These are phyloP conservation scores for Solanum appendiculatum DNA, from an alignment of 257 asterid species.

Conservation along the genomic window DNA sequence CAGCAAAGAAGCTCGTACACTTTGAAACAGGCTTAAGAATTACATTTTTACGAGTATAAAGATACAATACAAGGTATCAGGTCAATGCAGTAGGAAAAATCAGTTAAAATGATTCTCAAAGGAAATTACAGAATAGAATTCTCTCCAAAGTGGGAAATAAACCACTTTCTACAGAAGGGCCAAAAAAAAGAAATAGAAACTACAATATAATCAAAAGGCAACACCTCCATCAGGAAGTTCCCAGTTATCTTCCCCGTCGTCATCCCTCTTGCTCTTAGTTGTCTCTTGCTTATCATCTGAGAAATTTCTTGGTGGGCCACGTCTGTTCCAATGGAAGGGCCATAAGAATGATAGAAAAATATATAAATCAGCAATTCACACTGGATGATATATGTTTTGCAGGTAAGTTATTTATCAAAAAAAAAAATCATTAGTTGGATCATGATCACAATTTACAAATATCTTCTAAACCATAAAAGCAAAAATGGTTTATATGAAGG, in stretches of 20 bases:
- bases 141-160: not conserved
- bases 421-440: not conserved
- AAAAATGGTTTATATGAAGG: not conserved
- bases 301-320: constrained; percentile 9
- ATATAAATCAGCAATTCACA: not conserved
- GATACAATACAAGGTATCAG: not conserved
- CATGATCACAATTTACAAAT: not conserved
- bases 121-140: not conserved
- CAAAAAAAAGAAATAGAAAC: not conserved
- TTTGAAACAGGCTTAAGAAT: not conserved
- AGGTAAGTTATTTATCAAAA: not conserved
- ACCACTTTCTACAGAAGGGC: not conserved
- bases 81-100: not conserved
- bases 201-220: constrained; percentile 25
- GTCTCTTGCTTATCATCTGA: constrained; percentile 29
- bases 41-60: not conserved
- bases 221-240: constrained; percentile 48
- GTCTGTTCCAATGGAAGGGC: not conserved
- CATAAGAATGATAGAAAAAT: not conserved
- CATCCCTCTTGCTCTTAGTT: constrained; percentile 9
- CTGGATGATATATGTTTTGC: not conserved
- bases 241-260: constrained; percentile 61
- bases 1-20: not conserved
- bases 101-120: not conserved
- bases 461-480: not conserved